These are phyloP conservation scores for Cercis canadensis DNA, from an alignment of 306 rosid genomes.

Conservation along the genomic window DNA sequence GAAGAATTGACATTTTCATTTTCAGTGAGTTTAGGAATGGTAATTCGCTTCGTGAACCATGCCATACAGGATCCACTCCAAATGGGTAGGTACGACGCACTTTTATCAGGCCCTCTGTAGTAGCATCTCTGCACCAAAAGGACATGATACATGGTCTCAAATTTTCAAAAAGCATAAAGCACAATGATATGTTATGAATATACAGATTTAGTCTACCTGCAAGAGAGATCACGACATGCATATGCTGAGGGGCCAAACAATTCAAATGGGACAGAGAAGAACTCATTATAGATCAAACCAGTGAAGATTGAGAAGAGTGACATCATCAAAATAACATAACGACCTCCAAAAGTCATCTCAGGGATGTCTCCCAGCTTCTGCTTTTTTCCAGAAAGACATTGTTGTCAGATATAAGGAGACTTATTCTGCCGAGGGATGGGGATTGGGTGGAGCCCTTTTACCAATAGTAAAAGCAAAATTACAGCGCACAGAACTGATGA, in stretches of 20 bases:
- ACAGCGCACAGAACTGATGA: too few species aligned
- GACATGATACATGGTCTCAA: constrained; percentile 15
- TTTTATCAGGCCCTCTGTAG: constrained; percentile 84
- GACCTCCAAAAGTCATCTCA: constrained; percentile 98
- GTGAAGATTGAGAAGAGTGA: constrained; percentile 94
- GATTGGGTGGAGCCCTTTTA: too few species aligned
- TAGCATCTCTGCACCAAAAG: constrained; percentile 68
- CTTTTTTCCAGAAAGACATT: constrained; percentile 35
- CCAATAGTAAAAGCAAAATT: too few species aligned
- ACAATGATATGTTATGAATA: constrained; percentile 26
- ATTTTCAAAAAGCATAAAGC: constrained; percentile 23
- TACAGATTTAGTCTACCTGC: constrained; percentile 66
- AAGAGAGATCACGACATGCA: constrained; percentile 84
- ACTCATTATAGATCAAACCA: constrained; percentile 93
- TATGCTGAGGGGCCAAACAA: constrained; percentile 89
- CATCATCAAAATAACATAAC: constrained; percentile 91
- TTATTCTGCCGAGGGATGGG: too few species aligned
- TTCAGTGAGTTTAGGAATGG: constrained; percentile 97
- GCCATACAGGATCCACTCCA: constrained; percentile 99
- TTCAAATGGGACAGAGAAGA: constrained; percentile 89
- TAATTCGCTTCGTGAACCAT: constrained; percentile 90
- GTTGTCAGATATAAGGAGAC: constrained; percentile 32
- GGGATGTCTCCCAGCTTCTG: constrained; percentile 98
- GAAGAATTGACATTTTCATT: constrained; percentile 97
- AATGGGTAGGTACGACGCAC: constrained; percentile 84